Evolutionary conservation across 163 green algal genomes (phyloP), one percentile per base, ranked within the genome.

Genomic region (Trebouxia gelatinosa): DNA sequence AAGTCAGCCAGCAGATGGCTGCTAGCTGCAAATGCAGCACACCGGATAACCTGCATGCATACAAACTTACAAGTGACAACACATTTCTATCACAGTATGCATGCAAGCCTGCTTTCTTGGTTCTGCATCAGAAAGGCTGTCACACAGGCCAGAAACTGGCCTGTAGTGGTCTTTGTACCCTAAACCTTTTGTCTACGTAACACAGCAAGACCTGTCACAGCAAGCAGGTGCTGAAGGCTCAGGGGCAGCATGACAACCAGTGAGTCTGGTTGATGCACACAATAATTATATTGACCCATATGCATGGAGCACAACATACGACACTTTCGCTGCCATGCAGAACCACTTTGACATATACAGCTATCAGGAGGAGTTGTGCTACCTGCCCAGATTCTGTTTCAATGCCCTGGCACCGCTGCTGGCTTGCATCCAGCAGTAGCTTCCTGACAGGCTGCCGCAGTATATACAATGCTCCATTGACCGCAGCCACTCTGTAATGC

Each of bases 401-500:
- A 19, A 87, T 68, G 0, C 74, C 83, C 23, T 32, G 26, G 37
- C 81, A 85, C 19, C 77, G 51, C 17, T 34, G 6, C 11, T 48
- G 48, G 4, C 37, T 17, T 51, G 70, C 1, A 16, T 85, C 67
- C 46, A 84, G 46, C 3, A 77, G 38, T 28, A 89, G 26, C 3
- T 39, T 70, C 0, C 50, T 32, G 0, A 89, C n/a, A 0, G 35
- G 50, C 28, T 83, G 82, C 5, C 85, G 79, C 68, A 92, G 81
- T 38, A 89, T 79, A 75, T 91, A 87, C 28, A 88, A 43, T 3
- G 87, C 86, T 19, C 87, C 86, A 17, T 71, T 28, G 4, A 92
- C 87, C 28, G 87, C 87, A 0, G 87, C 86, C 21, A 79, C 64
- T 0, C 87, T 78, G 39, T 75, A 86, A 66, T 66, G 26, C n/a